phyloP scores from a whole-genome alignment of 2,329 filamentous ascomycete species.

The Aureobasidium sp. region DNA sequence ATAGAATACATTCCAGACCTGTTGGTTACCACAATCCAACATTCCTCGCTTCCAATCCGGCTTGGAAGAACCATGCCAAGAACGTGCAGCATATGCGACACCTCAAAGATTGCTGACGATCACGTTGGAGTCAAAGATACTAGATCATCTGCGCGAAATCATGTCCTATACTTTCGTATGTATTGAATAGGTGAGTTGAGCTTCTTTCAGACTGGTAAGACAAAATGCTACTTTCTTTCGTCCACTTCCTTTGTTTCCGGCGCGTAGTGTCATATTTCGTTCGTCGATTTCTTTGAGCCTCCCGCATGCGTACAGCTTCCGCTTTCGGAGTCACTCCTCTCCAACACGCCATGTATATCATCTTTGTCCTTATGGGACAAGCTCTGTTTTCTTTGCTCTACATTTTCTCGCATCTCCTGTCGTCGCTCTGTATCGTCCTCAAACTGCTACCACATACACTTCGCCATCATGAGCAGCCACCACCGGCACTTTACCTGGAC shows the following conservation, averaged over 20 bases:
- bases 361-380: constrained; percentile 1
- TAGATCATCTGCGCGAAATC: background rate
- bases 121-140: background rate
- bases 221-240: background rate
- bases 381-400: constrained; percentile 7
- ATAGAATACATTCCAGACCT: constrained; percentile 2
- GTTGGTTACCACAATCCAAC: background rate
- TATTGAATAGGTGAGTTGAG: background rate
- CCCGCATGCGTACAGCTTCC: constrained; percentile 12
- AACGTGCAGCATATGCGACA: background rate
- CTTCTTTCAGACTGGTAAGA: background rate
- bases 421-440: background rate
- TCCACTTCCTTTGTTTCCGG: background rate
- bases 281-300: background rate
- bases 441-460: background rate
- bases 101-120: background rate
- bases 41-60: background rate
- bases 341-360: constrained; percentile 3
- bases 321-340: background rate
- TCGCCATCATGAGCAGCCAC: background rate
- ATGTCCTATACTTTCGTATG: background rate
- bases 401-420: background rate
- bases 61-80: background rate
- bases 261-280: background rate
- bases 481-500: background rate